Percentiles rank a stretch among this genome's conserved stretches.
phyloP scores from a whole-genome alignment of 768 basidiomycete genomes.

The Clitopilus hobsonii region DNA sequence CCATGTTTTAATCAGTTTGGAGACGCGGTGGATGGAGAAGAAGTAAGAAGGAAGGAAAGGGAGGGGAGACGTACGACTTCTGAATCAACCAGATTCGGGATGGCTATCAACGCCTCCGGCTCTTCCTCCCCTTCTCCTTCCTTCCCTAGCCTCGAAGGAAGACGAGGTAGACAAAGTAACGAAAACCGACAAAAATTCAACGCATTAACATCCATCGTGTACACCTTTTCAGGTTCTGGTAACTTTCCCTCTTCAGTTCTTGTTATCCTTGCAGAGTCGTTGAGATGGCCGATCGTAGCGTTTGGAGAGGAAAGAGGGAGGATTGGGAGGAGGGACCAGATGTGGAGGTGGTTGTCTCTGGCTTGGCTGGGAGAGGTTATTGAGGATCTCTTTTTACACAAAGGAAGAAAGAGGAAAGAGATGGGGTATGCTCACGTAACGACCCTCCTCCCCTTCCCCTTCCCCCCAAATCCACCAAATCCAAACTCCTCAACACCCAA shows the following conservation, averaged over 20 bases:
- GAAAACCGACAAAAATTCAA: constrained; percentile 93
- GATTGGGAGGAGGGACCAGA: constrained; percentile 63
- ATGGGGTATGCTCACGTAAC: constrained; percentile 92
- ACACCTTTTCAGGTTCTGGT: constrained; percentile 50
- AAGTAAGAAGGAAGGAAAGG: no score
- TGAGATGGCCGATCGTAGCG: no score
- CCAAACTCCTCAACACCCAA: constrained; percentile 81
- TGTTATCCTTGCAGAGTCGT: no score
- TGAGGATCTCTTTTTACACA: no score
- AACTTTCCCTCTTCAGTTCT: no score
- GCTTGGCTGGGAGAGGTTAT: constrained; percentile 69
- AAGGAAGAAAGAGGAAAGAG: no score
- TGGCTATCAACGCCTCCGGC: constrained; percentile 55
- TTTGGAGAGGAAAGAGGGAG: no score
- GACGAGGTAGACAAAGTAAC: constrained; percentile 35
- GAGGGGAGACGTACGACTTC: constrained; percentile 67
- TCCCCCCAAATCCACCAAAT: no score
- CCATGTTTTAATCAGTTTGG: neutral
- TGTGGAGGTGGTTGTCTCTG: constrained; percentile 80
- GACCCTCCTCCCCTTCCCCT: constrained; percentile 48
- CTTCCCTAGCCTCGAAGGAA: no score
- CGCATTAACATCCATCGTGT: constrained; percentile 86
- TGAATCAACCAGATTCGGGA: constrained; percentile 89
- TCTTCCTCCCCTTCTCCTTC: constrained; percentile 2
- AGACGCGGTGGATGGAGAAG: no score